phyloP scores from a whole-genome alignment of 2,329 filamentous ascomycete genomes.

The Pseudopithomyces chartarum region DNA sequence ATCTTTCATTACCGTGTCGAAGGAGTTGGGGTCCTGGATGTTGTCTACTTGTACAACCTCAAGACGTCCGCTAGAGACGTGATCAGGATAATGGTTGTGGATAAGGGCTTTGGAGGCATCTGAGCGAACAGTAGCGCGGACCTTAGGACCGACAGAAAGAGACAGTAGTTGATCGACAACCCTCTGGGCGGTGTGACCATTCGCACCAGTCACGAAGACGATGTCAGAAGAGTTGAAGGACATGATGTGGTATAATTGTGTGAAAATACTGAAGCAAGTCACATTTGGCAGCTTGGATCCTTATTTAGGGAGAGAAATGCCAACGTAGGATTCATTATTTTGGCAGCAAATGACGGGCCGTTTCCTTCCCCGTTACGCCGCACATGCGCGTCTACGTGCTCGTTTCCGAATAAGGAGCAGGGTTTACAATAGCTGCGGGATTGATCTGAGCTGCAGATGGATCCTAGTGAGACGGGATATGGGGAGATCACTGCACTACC shows the following conservation, averaged over 20 bases:
- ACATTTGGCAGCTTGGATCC: too few relatives aligned
- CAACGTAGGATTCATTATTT: background rate
- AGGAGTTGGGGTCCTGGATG: constrained; percentile 40
- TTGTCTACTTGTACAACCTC: constrained; percentile 40
- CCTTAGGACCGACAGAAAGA: background rate
- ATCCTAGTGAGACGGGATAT: too few relatives aligned
- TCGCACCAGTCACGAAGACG: constrained; percentile 6
- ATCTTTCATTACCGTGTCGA: constrained; percentile 42
- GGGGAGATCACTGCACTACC: too few relatives aligned
- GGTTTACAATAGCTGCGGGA: too few relatives aligned
- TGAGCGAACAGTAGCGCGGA: constrained; percentile 9
- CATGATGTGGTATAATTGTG: background rate
- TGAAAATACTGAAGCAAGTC: background rate
- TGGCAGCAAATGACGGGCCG: too few relatives aligned
- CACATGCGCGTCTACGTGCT: too few relatives aligned
- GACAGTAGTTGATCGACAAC: constrained; percentile 6
- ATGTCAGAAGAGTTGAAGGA: constrained; percentile 2
- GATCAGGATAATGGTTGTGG: background rate
- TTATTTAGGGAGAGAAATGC: background rate
- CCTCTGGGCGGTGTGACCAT: constrained; percentile 7
- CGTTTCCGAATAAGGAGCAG: too few relatives aligned
- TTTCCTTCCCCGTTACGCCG: too few relatives aligned
- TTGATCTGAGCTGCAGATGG: too few relatives aligned
- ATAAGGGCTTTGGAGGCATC: constrained; percentile 2
- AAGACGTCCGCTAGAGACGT: constrained; percentile 17